These are phyloP conservation scores for Chrysanthemum makinoi DNA, from an alignment of 129 eudicot species.

Conservation along the genomic window DNA sequence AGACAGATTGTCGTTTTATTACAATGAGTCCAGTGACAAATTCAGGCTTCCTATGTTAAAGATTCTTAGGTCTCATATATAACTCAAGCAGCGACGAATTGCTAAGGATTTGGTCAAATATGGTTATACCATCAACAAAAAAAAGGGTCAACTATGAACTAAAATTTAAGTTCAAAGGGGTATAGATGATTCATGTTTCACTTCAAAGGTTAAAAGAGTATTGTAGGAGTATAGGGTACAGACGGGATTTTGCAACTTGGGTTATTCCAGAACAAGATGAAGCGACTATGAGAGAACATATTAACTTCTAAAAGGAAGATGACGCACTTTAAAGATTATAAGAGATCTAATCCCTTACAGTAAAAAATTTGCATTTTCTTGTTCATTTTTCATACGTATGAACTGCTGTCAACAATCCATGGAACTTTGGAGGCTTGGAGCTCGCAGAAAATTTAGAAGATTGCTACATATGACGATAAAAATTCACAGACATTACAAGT, in stretches of 20 bases:
- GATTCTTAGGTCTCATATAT: background rate
- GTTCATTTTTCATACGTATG: background rate
- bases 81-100: background rate
- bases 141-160: background rate
- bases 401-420: conserved; percentile 5
- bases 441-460: conserved; percentile 10
- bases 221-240: background rate
- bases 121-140: background rate
- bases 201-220: background rate
- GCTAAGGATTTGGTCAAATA: background rate
- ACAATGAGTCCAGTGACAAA: background rate
- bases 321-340: background rate
- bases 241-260: background rate
- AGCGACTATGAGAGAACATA: background rate
- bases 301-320: background rate
- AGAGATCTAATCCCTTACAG: background rate
- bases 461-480: background rate
- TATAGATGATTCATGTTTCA: conserved; percentile 6
- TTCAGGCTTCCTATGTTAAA: background rate
- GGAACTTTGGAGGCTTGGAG: background rate
- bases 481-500: conserved; percentile 10
- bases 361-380: background rate
- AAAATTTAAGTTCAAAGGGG: conserved; percentile 7
- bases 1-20: background rate
- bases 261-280: background rate